Evolutionary conservation across 305 asterid genomes (phyloP).

Genomic region (Fraxinus sp.): DNA sequence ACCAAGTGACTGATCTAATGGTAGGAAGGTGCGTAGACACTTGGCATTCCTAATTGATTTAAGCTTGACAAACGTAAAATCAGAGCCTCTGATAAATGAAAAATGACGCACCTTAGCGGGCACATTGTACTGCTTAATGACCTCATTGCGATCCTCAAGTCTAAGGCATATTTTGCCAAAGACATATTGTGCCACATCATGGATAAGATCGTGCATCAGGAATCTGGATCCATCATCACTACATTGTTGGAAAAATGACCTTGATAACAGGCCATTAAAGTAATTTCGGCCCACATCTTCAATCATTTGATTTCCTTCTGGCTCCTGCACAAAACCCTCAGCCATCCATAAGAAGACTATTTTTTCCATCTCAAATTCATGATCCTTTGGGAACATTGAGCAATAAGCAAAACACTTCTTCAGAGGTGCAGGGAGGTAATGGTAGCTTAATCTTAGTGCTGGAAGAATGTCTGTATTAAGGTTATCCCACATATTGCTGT

Average conservation of each 20-base stretch:
- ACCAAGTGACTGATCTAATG: constrained; percentile 22
- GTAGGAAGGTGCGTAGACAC: constrained; percentile 36
- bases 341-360: constrained; percentile 52
- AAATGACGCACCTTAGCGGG: constrained; percentile 27
- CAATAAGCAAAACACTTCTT: constrained; percentile 53
- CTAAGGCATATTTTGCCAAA: constrained; percentile 20
- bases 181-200: constrained; percentile 30
- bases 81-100: constrained; percentile 14
- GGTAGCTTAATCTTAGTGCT: constrained; percentile 47
- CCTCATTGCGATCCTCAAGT: not conserved
- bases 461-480: constrained; percentile 36
- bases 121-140: not conserved
- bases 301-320: constrained; percentile 26
- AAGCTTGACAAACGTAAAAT: not conserved
- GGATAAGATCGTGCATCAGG: constrained; percentile 42
- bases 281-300: constrained; percentile 41
- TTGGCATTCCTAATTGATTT: not conserved
- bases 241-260: constrained; percentile 34
- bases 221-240: constrained; percentile 20
- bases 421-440: constrained; percentile 44
- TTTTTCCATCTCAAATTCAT: constrained; percentile 39
- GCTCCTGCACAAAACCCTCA: constrained; percentile 40
- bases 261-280: constrained; percentile 28
- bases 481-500: constrained; percentile 49
- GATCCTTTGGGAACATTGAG: constrained; percentile 45